phyloP scores from a whole-genome alignment of 352 stramenopile species.

The Globisporangium recalcitrans region DNA sequence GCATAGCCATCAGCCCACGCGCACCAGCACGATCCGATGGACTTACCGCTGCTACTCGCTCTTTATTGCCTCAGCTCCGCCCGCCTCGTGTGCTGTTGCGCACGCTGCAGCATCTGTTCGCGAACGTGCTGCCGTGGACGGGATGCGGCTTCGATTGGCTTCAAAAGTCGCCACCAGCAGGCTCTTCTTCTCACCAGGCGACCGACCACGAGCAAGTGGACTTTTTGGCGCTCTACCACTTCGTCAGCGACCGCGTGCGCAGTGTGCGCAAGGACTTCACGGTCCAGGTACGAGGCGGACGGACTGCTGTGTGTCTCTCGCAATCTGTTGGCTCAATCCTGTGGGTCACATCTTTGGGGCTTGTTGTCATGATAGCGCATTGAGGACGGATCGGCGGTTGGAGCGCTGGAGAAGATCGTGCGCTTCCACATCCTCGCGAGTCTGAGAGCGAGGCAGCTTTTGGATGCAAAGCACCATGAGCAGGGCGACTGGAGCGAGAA shows the following conservation, averaged over 20 bases:
- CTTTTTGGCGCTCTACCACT: constrained; percentile 68
- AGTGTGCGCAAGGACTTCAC: constrained; percentile 71
- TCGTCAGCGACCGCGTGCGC: constrained; percentile 61
- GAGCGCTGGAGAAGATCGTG: constrained; percentile 40
- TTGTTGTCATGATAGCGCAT: constrained; percentile 24
- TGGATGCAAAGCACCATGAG: constrained; percentile 14
- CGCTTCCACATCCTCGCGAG: constrained; percentile 57
- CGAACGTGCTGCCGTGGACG: constrained; percentile 27
- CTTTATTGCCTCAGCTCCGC: constrained; percentile 19
- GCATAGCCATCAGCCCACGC: too few species aligned
- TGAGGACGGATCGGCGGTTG: constrained; percentile 24
- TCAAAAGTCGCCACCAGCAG: too few species aligned
- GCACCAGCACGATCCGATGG: not conserved
- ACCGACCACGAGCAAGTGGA: constrained; percentile 8
- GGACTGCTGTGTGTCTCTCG: not conserved
- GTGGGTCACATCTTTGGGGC: not conserved
- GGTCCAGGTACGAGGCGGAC: constrained; percentile 35
- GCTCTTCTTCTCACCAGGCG: not conserved
- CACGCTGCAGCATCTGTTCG: constrained; percentile 44
- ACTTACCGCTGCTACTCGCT: not conserved
- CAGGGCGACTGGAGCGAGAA: constrained; percentile 57
- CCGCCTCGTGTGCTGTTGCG: constrained; percentile 31
- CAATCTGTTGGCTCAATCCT: not conserved
- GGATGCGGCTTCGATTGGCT: constrained; percentile 31
- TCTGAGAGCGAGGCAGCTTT: constrained; percentile 30